Base-by-base conservation (phyloP, 2,329 filamentous ascomycete species). In the Elsinoe arachidis region DNA sequence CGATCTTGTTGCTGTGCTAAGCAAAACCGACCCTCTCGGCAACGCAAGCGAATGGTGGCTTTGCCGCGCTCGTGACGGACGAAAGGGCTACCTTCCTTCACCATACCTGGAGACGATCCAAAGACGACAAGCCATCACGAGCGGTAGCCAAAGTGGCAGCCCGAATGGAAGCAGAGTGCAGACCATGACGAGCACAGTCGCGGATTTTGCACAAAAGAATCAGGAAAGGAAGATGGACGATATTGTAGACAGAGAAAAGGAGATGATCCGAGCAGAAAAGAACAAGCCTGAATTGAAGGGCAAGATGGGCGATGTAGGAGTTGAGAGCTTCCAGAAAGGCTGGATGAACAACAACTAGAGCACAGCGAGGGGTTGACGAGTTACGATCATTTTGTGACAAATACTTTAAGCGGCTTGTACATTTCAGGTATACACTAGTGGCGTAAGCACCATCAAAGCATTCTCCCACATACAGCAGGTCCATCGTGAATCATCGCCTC, bases 41-140 rank as follows among this genome's bases (percentile, higher is more conserved):
- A 90, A 93, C 65, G 83, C 90, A 3, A 93, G 88, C 55, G 92
- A 99, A 69, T 99, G 93, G 93, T 99, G 93, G 93, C 84, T 87
- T 63, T 99, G 95, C 73, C 82, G 93, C 57, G 87, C 92, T 12
- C 81, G 93, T 60, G 90, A 97, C 69, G 91, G 90, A 46, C 81
- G 90, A 23, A 85, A 96, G 65, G 93, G 93, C 6, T 99, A 97
- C 69, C 79, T 99, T 5, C 93, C 95, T 1, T 84, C 86, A 1
- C 91, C 90, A 1, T 99, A 96, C 67, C 80, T 99, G 26, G 90
- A 96, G 72, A 81, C 79, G 0, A 84, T 93, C 51, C 80, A 85
- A 67, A 73, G n/a, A 72, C 66, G 26, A 71, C 67, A 23, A 73
- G 68, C 38, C 68, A 71, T 46, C 19, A 46, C 41, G 57, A 64